These are phyloP conservation scores for Plicaturopsis crispa DNA, from an alignment of 768 basidiomycete species.

Conservation along the genomic window DNA sequence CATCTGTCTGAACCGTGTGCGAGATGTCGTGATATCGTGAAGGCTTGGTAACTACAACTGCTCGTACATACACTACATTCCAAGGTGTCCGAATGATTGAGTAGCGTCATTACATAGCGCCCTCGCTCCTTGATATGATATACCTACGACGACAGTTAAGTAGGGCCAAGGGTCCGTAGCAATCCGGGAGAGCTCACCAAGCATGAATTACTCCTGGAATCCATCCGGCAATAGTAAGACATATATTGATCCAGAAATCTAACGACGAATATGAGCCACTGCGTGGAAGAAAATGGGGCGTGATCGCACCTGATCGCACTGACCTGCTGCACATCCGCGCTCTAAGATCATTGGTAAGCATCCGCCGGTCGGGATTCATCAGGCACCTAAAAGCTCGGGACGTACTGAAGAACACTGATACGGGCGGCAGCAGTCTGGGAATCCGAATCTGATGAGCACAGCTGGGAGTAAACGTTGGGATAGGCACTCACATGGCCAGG, in stretches of 20 bases:
- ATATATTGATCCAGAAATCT: conserved; percentile 31
- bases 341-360: conserved; percentile 7
- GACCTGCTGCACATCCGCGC: conserved; percentile 18
- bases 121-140: conserved; percentile 15
- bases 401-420: conserved; percentile 22
- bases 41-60: conserved; percentile 28
- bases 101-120: conserved; percentile 10
- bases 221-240: conserved; percentile 37
- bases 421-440: conserved; percentile 17
- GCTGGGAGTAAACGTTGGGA: background rate
- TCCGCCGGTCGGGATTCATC: background rate
- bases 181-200: conserved; percentile 23
- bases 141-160: conserved; percentile 10
- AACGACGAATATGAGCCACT: background rate
- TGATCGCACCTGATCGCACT: background rate
- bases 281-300: background rate
- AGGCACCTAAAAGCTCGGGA: conserved; percentile 2
- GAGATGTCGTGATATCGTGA: too few relatives aligned
- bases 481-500: conserved; percentile 18
- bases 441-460: background rate
- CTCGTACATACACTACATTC: background rate
- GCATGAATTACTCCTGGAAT: conserved; percentile 47
- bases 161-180: background rate
- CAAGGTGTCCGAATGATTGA: background rate
- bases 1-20: too few relatives aligned